phyloP scores from a whole-genome alignment of 2,329 filamentous ascomycete species.

The Fusarium penzigii region DNA sequence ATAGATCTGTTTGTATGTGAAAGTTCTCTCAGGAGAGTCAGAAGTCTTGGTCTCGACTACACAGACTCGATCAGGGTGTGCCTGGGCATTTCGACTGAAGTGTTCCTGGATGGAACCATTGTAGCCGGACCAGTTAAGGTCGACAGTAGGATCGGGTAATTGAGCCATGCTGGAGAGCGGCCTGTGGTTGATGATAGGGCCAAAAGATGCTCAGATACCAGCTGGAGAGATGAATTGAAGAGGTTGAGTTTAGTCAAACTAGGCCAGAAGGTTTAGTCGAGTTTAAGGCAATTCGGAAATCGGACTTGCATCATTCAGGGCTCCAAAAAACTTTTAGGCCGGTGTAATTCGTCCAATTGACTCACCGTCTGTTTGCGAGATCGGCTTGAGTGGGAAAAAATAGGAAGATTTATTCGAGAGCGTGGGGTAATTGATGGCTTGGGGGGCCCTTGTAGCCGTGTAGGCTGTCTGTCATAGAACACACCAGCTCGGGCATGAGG shows the following conservation, averaged over 20 bases:
- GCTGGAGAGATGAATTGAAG: background rate
- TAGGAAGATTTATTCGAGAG: background rate
- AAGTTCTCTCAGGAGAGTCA: constrained; percentile 59
- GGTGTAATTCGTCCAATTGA: constrained; percentile 6
- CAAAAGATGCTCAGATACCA: background rate
- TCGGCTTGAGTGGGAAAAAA: constrained; percentile 8
- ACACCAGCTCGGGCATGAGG: too few species aligned
- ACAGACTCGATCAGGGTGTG: constrained; percentile 61
- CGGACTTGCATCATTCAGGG: constrained; percentile 1
- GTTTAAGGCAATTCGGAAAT: background rate
- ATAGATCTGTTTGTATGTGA: constrained; percentile 81
- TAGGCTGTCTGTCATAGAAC: too few species aligned
- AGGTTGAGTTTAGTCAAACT: background rate
- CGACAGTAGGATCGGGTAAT: constrained; percentile 69
- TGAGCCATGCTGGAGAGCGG: constrained; percentile 14
- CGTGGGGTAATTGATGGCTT: too few species aligned
- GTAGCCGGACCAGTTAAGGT: constrained; percentile 60
- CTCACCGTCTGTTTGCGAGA: constrained; percentile 12
- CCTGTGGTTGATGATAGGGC: background rate
- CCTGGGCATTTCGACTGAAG: constrained; percentile 51
- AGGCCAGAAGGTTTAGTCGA: background rate
- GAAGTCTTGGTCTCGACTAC: constrained; percentile 50
- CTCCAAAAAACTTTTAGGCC: constrained; percentile 4
- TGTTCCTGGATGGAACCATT: constrained; percentile 66
- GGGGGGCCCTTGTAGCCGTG: too few species aligned